phyloP scores from a whole-genome alignment of 2,329 filamentous ascomycete genomes.

The Cladosporium sp. region DNA sequence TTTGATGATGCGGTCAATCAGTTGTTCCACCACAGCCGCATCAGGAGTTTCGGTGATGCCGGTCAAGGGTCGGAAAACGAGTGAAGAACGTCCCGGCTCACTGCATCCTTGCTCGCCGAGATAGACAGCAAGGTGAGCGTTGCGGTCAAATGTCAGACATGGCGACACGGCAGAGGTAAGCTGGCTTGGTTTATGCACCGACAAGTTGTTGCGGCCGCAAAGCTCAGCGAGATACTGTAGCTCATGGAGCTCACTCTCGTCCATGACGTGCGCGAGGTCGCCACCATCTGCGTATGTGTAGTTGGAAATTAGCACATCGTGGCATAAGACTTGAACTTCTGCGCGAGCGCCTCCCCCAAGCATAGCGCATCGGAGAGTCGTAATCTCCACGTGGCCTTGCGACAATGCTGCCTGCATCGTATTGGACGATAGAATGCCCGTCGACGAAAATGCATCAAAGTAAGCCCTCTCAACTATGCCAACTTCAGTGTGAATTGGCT shows the following conservation, averaged over 20 bases:
- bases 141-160: conserved; percentile 38
- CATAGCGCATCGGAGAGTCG: conserved; percentile 20
- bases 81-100: conserved; percentile 35
- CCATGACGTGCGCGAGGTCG: conserved; percentile 22
- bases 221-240: conserved; percentile 34
- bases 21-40: conserved; percentile 37
- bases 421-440: not conserved
- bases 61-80: conserved; percentile 37
- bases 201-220: conserved; percentile 35
- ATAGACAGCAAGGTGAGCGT: conserved; percentile 39
- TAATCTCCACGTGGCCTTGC: not conserved
- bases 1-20: conserved; percentile 37
- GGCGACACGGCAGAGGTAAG: conserved; percentile 35
- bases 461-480: not conserved
- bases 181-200: conserved; percentile 32
- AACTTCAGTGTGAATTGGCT: not conserved
- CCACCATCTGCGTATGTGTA: conserved; percentile 26
- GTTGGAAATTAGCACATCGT: conserved; percentile 19
- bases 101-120: conserved; percentile 37
- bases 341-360: conserved; percentile 28
- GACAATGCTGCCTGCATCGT: not conserved
- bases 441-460: not conserved
- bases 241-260: conserved; percentile 28
- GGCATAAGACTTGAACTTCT: conserved; percentile 30
- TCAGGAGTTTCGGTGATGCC: conserved; percentile 36